Percentiles rank a stretch among this genome's conserved stretches.
Conservation (phyloP, 2,329 filamentous ascomycete species). For the Colletotrichum sp. region DNA sequence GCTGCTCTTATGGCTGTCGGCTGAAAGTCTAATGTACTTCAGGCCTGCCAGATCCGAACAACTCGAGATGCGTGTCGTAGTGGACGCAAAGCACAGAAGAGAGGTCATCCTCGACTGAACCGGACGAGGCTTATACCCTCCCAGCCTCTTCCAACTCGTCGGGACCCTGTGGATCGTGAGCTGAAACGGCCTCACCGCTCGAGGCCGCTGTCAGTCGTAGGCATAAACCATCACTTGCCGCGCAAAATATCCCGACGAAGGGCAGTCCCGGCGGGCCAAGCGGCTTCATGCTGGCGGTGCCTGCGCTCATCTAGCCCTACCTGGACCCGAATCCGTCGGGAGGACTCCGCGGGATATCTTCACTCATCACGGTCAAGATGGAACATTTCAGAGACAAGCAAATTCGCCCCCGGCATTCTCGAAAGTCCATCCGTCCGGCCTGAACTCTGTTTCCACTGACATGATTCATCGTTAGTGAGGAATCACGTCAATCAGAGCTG, state of each 20-base stretch:
- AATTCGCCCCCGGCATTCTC: neutral
- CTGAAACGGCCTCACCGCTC: conserved; percentile 7
- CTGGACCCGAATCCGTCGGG: neutral
- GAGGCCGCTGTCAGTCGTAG: neutral
- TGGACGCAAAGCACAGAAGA: rapidly evolving
- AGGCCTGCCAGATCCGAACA: neutral
- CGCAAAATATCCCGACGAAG: neutral
- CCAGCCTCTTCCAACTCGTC: neutral
- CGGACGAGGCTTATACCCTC: neutral
- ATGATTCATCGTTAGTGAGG: neutral
- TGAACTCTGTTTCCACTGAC: neutral
- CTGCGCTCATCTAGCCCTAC: neutral
- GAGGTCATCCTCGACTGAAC: neutral
- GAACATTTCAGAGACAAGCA: neutral
- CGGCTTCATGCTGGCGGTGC: neutral
- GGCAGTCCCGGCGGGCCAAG: neutral
- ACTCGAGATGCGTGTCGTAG: neutral
- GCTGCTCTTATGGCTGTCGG: neutral
- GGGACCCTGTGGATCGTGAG: neutral
- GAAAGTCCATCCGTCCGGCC: neutral
- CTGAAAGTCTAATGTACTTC: neutral
- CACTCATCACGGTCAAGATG: neutral
- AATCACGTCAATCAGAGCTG: neutral
- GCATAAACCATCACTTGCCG: neutral
- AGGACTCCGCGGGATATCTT: neutral